A percentile compares a stretch with the other conserved stretches of the same genome.
Conservation (phyloP, 192 early-diverging fungal species). For the Coemansia erecta region DNA sequence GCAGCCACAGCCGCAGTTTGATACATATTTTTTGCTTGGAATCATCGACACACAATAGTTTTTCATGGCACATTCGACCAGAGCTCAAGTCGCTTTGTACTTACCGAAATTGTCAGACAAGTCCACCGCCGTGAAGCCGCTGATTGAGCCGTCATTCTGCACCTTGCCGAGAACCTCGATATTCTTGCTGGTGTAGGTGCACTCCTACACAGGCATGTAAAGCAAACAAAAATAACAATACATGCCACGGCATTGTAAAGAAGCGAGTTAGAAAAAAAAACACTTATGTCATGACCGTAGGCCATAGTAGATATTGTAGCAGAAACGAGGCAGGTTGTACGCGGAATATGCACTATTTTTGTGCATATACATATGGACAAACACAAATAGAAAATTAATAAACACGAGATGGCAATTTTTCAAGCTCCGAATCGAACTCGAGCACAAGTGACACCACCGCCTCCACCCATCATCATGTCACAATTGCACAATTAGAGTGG, state of each 20-base stretch:
- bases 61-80: neutral
- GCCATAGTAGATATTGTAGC: too few species aligned
- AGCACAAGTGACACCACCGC: too few species aligned
- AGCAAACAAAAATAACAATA: neutral
- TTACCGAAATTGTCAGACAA: constrained; percentile 51
- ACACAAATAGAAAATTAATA: too few species aligned
- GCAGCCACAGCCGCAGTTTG: neutral
- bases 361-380: too few species aligned
- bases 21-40: neutral
- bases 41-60: neutral
- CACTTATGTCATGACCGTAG: too few species aligned
- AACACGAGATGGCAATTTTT: too few species aligned
- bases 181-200: constrained; percentile 32
- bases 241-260: constrained; percentile 2
- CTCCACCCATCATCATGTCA: too few species aligned
- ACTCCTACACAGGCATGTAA: constrained; percentile 37
- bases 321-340: too few species aligned
- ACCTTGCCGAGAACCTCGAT: constrained; percentile 50
- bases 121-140: constrained; percentile 43
- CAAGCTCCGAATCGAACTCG: too few species aligned
- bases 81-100: neutral
- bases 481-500: too few species aligned
- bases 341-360: too few species aligned
- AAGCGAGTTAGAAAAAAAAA: constrained; percentile 2
- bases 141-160: constrained; percentile 38